phyloP scores from a whole-genome alignment of 495 filamentous ascomycete genomes.

The Xylaria curta region DNA sequence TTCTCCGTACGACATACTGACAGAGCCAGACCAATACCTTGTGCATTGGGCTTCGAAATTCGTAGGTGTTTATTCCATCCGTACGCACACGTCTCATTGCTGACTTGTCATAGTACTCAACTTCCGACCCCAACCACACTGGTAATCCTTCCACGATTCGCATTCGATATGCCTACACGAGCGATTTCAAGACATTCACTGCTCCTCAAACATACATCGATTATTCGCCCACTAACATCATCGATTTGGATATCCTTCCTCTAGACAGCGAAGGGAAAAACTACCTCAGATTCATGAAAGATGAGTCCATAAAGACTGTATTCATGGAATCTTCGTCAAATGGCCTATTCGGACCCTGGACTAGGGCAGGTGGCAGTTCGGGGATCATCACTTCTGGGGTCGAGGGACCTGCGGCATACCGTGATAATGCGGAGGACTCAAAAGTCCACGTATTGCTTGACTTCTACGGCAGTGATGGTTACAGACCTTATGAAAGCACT shows the following conservation, averaged over 20 bases:
- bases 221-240: slow-evolving; percentile 52
- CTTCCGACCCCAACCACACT: slow-evolving; percentile 47
- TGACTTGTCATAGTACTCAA: slow-evolving; percentile 41
- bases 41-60: slow-evolving; percentile 63
- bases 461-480: slow-evolving; percentile 59
- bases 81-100: background rate
- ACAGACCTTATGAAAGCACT: slow-evolving; percentile 54
- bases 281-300: slow-evolving; percentile 60
- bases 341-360: slow-evolving; percentile 61
- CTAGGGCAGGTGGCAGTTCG: slow-evolving; percentile 47
- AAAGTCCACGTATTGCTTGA: slow-evolving; percentile 57
- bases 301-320: slow-evolving; percentile 58
- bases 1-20: slow-evolving; percentile 14
- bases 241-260: slow-evolving; percentile 51
- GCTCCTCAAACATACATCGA: slow-evolving; percentile 52
- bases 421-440: slow-evolving; percentile 49
- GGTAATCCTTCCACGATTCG: slow-evolving; percentile 48
- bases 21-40: slow-evolving; percentile 49
- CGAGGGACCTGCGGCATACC: slow-evolving; percentile 57
- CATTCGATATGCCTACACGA: slow-evolving; percentile 53
- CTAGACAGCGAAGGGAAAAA: slow-evolving; percentile 39
- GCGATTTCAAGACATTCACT: slow-evolving; percentile 51
- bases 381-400: slow-evolving; percentile 54
- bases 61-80: slow-evolving; percentile 33
- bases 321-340: slow-evolving; percentile 54